Percentiles rank a stretch among this genome's conserved stretches.
phyloP scores from a whole-genome alignment of 2,329 filamentous ascomycete genomes.

The Harringtonia aguacate region DNA sequence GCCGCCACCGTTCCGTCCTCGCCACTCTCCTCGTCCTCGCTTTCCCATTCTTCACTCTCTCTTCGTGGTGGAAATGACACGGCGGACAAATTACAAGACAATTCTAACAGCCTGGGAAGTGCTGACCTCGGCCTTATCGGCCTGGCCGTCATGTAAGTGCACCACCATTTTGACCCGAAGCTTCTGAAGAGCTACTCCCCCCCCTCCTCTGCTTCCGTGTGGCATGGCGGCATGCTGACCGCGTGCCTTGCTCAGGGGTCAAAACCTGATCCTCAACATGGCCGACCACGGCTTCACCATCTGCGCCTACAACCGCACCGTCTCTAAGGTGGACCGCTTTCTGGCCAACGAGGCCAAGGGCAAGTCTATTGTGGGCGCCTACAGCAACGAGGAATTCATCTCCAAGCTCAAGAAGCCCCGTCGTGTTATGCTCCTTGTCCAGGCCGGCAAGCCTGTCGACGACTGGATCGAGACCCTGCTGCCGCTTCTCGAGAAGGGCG shows the following conservation, averaged over 20 bases:
- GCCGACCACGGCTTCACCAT: constrained; percentile 92
- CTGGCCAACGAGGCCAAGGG: constrained; percentile 85
- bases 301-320: constrained; percentile 96
- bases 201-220: not conserved
- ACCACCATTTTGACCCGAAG: not conserved
- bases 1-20: constrained; percentile 12
- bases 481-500: constrained; percentile 69
- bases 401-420: constrained; percentile 95
- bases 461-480: constrained; percentile 97
- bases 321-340: constrained; percentile 95
- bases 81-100: constrained; percentile 16
- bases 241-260: constrained; percentile 37
- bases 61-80: not conserved
- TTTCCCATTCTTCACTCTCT: too few relatives aligned
- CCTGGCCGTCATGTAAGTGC: constrained; percentile 72
- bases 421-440: constrained; percentile 96
- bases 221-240: not conserved
- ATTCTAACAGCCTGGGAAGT: constrained; percentile 52
- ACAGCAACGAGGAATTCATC: constrained; percentile 89
- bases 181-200: not conserved
- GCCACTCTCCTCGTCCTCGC: constrained; percentile 7
- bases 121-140: constrained; percentile 88
- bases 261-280: constrained; percentile 85
- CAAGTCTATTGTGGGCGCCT: constrained; percentile 90
- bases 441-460: constrained; percentile 95